A percentile compares a stretch with the other conserved stretches of the same genome.
These are phyloP conservation scores for Candida pseudofarinosa DNA, from an alignment of 805 yeast genomes.

Conservation along the genomic window DNA sequence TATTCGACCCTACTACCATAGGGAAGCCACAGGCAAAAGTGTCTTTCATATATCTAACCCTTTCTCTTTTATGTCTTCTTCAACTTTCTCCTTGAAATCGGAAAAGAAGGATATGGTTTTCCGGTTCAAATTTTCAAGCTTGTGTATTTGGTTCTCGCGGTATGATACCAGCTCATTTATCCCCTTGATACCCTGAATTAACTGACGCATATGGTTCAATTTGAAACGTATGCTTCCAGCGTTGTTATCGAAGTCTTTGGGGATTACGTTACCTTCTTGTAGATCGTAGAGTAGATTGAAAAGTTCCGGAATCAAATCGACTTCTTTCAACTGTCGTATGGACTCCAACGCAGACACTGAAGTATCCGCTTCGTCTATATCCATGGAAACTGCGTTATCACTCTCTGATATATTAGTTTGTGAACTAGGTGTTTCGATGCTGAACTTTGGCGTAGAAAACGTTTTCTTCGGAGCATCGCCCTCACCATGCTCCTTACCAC, in stretches of 20 bases:
- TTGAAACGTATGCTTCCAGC: conserved; percentile 38
- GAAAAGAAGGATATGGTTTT: conserved; percentile 22
- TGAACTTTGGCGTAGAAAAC: conserved; percentile 1
- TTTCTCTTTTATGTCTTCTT: conserved; percentile 1
- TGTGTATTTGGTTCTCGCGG: conserved; percentile 19
- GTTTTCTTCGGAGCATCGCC: neutral
- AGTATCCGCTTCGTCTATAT: conserved; percentile 6
- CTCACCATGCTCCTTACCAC: neutral
- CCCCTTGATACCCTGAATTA: conserved; percentile 34
- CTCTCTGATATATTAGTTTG: conserved; percentile 2
- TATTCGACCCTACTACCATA: no score
- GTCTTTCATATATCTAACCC: neutral
- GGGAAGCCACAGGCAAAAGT: neutral
- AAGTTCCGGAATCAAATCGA: conserved; percentile 36
- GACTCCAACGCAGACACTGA: conserved; percentile 7
- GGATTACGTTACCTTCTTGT: conserved; percentile 31
- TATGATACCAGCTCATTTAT: conserved; percentile 30
- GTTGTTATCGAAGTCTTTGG: conserved; percentile 40
- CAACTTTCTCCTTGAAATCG: conserved; percentile 12
- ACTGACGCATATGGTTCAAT: conserved; percentile 23
- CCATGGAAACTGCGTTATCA: conserved; percentile 5
- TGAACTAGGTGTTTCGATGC: conserved; percentile 4
- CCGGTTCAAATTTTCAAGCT: conserved; percentile 20
- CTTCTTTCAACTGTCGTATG: conserved; percentile 21
- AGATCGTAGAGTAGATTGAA: conserved; percentile 32